These are phyloP conservation scores for Lanmaoa pseudosensibilis DNA, from an alignment of 768 basidiomycete genomes.

Conservation along the genomic window DNA sequence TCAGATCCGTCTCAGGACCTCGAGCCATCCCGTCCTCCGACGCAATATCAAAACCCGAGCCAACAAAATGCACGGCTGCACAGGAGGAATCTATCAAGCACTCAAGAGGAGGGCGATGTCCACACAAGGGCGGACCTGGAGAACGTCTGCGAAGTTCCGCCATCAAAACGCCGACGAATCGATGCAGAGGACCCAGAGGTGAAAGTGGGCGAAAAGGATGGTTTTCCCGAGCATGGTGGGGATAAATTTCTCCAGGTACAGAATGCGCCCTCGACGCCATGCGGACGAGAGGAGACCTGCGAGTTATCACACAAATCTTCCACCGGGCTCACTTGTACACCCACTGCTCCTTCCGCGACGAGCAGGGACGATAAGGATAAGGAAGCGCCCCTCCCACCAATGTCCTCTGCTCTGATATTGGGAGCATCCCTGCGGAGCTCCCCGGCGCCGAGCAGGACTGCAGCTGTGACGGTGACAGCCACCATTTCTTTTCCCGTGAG, in stretches of 20 bases:
- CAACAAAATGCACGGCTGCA: neutral
- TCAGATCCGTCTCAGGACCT: neutral
- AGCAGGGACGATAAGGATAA: neutral
- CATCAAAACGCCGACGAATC: conserved; percentile 17
- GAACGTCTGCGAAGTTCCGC: neutral
- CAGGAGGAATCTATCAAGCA: neutral
- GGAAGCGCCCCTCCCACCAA: neutral
- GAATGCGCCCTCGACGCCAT: neutral
- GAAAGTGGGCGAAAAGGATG: neutral
- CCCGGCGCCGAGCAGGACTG: neutral
- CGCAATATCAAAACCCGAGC: neutral
- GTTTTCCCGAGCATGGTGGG: neutral
- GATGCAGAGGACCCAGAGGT: conserved; percentile 4
- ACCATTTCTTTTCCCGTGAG: conserved; percentile 24
- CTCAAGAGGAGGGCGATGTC: neutral
- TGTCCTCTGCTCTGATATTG: neutral
- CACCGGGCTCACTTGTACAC: neutral
- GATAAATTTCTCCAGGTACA: neutral
- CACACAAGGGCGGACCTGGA: neutral
- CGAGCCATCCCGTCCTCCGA: neutral
- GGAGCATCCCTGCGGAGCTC: neutral
- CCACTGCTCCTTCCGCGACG: neutral
- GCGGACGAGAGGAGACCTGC: neutral
- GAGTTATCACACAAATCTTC: neutral
- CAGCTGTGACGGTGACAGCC: neutral